These are phyloP conservation scores for Pseudocercospora cruenta DNA, from an alignment of 2,329 filamentous ascomycete genomes.

Conservation along the genomic window DNA sequence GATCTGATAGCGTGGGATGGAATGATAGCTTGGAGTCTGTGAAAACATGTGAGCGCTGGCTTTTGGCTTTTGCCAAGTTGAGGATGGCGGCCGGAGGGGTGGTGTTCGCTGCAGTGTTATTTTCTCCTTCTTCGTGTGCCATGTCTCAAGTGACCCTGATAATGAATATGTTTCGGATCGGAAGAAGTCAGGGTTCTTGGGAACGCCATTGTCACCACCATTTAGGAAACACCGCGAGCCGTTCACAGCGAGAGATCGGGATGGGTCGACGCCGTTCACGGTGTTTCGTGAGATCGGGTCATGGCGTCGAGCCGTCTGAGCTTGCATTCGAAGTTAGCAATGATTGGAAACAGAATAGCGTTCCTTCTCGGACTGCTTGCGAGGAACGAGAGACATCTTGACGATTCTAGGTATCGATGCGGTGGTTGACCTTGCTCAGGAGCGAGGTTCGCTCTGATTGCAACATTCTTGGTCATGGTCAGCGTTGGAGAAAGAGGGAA, in stretches of 20 bases:
- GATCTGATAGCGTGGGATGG: not conserved
- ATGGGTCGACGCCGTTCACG: constrained; percentile 1
- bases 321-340: not conserved
- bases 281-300: not conserved
- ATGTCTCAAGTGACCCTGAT: not conserved
- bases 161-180: not conserved
- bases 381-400: not conserved
- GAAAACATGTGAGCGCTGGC: not conserved
- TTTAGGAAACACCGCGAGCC: not conserved
- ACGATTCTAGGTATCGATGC: not conserved
- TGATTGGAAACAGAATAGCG: not conserved
- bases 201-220: not conserved
- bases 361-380: not conserved
- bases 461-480: not conserved
- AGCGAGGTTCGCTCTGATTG: not conserved
- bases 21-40: not conserved
- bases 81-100: not conserved
- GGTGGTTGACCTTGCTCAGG: not conserved
- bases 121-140: not conserved
- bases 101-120: not conserved
- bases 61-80: not conserved
- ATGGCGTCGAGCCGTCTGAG: not conserved
- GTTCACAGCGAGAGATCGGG: not conserved
- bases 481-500: not conserved
- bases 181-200: not conserved